Evolutionary conservation across 805 yeast species (phyloP).

Genomic region (Kregervanrija delftensis): DNA sequence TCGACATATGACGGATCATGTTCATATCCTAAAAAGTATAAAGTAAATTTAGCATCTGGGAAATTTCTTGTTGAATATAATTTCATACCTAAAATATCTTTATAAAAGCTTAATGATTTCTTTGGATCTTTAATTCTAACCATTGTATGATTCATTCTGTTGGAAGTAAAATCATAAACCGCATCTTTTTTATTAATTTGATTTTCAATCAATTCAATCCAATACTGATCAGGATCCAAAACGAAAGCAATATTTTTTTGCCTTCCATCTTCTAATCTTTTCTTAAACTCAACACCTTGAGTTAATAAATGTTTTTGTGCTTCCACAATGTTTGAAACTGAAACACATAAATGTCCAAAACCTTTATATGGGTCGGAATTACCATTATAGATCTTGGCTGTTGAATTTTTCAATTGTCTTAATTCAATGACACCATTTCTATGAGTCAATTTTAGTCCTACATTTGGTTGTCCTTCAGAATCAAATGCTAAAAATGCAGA

Average conservation of each 20-base stretch:
- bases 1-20: slow-evolving; percentile 38
- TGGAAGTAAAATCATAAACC: slow-evolving; percentile 32
- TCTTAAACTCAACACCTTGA: slow-evolving; percentile 69
- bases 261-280: slow-evolving; percentile 82
- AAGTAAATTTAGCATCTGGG: slow-evolving; percentile 69
- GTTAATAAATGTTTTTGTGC: slow-evolving; percentile 53
- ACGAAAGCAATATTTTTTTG: slow-evolving; percentile 91
- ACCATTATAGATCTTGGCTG: slow-evolving; percentile 65
- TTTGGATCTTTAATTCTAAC: slow-evolving; percentile 82
- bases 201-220: slow-evolving; percentile 84
- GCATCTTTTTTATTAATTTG: slow-evolving; percentile 35
- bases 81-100: slow-evolving; percentile 74
- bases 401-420: slow-evolving; percentile 64
- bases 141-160: slow-evolving; percentile 84
- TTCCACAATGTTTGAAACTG: slow-evolving; percentile 70
- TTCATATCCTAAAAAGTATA: slow-evolving; percentile 79
- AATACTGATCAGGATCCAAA: slow-evolving; percentile 92
- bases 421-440: slow-evolving; percentile 73
- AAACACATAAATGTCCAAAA: slow-evolving; percentile 87
- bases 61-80: slow-evolving; percentile 49
- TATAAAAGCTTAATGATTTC: slow-evolving; percentile 71
- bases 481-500: slow-evolving; percentile 64
- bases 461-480: slow-evolving; percentile 32
- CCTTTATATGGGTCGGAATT: slow-evolving; percentile 82
- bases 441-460: slow-evolving; percentile 31